Base-by-base conservation (phyloP, 2,329 filamentous ascomycete genomes). In the Colletotrichum sp. region DNA sequence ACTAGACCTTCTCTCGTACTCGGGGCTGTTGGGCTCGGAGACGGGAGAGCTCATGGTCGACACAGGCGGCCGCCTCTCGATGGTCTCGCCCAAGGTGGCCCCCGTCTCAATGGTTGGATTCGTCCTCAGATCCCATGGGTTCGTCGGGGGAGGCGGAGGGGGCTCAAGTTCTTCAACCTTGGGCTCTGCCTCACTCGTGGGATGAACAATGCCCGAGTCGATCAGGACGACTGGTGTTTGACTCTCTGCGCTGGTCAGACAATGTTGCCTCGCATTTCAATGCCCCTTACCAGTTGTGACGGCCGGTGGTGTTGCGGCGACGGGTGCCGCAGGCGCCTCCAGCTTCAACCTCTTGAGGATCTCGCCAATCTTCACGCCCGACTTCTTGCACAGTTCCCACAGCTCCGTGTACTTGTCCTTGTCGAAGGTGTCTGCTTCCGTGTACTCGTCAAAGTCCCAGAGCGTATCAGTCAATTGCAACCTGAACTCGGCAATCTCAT, bases 401-500 rank as follows among this genome's bases (percentile, higher is more conserved):
- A 91, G 83, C 77, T 89, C 86, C 21, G 84, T 81, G 70, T 88
- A 92, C 76, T 88, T 89, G 21, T 84, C 85, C 30, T 83, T 81
- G n/a, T 91, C 88, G 76, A 91, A 92, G 28, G 85, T 85, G 39
- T 89, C 87, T 16, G 83, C 78, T 66, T 90, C 88, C 76, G 88
- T 81, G 77, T 85, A 90, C 69, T 92, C 90, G 71, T 92, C 90
- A 78, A 92, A 91, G 68, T 89, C 90, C 86, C 89, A 92, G 8
- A 91, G 81, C 28, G 90, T 79, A 63, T 89, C 86, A 74, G 86
- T 88, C 55, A 92, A 83, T 71, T 88, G 85, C 21, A 84, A 83
- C 62, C 89, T 85, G 74, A 86, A 88, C 60, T 85, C 81, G 69
- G 88, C 86, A 68, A 92, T 89, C 39, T 88, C 88, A 71, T 89